These are phyloP conservation scores for Amauroascus verrucosus DNA, from an alignment of 2,329 filamentous ascomycete species.

Conservation along the genomic window DNA sequence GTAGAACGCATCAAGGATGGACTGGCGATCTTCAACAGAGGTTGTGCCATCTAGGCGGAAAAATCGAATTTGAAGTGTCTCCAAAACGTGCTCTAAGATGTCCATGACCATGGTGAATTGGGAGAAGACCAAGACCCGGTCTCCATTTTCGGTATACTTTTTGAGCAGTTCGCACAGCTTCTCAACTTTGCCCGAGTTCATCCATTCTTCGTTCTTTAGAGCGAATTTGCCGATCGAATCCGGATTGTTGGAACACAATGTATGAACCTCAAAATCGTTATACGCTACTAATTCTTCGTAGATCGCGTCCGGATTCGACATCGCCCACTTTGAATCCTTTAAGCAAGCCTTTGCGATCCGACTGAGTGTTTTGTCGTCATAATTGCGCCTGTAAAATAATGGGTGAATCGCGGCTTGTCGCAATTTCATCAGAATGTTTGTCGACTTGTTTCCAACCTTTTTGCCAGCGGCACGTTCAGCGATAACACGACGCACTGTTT, in stretches of 20 bases:
- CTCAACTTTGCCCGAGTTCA: slow-evolving; percentile 74
- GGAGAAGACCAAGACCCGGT: slow-evolving; percentile 81
- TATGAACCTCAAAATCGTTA: slow-evolving; percentile 53
- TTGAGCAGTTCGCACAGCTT: slow-evolving; percentile 65
- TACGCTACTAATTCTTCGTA: slow-evolving; percentile 45
- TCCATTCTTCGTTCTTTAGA: slow-evolving; percentile 54
- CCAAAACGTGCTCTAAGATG: slow-evolving; percentile 73
- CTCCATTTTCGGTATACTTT: slow-evolving; percentile 65
- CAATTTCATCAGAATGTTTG: slow-evolving; percentile 75
- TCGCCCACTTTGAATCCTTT: slow-evolving; percentile 50
- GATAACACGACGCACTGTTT: slow-evolving; percentile 49
- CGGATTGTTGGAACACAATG: slow-evolving; percentile 46
- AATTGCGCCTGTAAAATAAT: slow-evolving; percentile 72
- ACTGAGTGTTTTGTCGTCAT: slow-evolving; percentile 60
- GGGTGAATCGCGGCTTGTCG: slow-evolving; percentile 89
- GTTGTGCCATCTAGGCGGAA: slow-evolving; percentile 81
- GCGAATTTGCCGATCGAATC: slow-evolving; percentile 45
- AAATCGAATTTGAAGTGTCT: slow-evolving; percentile 61
- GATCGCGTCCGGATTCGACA: slow-evolving; percentile 43
- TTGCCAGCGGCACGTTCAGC: slow-evolving; percentile 49
- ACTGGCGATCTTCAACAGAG: slow-evolving; percentile 70
- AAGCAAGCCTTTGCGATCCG: slow-evolving; percentile 71
- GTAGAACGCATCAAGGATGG: slow-evolving; percentile 80
- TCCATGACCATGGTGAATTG: slow-evolving; percentile 89
- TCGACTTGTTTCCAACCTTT: slow-evolving; percentile 44